Evolutionary conservation across 495 filamentous ascomycete species (phyloP), one percentile per base, ranked within the genome.

Genomic region (Hypoxylon fragiforme): DNA sequence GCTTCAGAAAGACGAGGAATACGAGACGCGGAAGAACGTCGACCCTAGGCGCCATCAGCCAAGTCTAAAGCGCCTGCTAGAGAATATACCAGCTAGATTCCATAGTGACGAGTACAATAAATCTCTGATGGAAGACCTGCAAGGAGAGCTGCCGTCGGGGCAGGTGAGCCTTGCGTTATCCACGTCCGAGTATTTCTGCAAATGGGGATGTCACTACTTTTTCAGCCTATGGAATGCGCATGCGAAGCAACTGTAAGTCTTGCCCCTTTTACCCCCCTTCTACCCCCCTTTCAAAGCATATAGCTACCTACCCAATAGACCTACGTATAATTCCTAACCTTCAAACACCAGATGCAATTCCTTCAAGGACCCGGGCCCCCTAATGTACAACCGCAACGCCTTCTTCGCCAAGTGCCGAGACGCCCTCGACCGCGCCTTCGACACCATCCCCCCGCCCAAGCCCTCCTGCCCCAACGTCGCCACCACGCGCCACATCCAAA

Each of bases 141-240:
- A 20, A 15, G 70, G 68, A 35, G 14, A 45, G 22, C 28, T 24
- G 5, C 58, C 65, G 0, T 24, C 44, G 16, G 76, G 76, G 19
- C 73, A 78, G 35, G 57, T 78, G 26, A 36, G 42, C 19, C 44
- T 71, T 11, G 74, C 74, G 9, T 51, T 77, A 5, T 49, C 49
- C 16, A 48, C 32, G 6, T 1, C 30, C 2, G 36, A 49, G 0
- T 70, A 66, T 50, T 77, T 68, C 52, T 12, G 26, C 12, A 51
- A 58, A 34, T 79, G 73, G 75, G 75, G 75, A n/a, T 48, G 44
- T 20, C 73, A 77, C 57, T 77, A 73, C 63, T 72, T 77, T 21
- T 66, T 73, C 11, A 70, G 65, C n/a, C 62, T 77, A 4, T 65
- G 66, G 16, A 64, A 66, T 26, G 73, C 76, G 11, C 70, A 77